phyloP scores from a whole-genome alignment of 2,329 filamentous ascomycete species.

The Exophiala oligosperma region DNA sequence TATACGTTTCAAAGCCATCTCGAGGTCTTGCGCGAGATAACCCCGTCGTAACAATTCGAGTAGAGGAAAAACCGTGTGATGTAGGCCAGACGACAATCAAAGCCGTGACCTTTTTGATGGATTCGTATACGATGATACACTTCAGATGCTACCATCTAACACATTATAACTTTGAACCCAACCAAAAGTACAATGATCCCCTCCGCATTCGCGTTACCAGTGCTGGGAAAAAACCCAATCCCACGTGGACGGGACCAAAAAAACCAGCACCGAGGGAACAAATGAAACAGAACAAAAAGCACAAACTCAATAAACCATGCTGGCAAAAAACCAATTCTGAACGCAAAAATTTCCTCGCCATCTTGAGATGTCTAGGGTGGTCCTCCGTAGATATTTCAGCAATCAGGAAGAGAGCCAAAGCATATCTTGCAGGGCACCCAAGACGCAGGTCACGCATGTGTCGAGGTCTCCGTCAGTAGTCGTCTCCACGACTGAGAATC shows the following conservation, averaged over 20 bases:
- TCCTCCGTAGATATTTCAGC: not conserved
- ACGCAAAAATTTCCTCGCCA: not conserved
- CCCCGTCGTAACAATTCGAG: no score
- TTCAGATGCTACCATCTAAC: no score
- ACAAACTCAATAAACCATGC: not conserved
- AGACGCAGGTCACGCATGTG: not conserved
- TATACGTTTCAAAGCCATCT: no score
- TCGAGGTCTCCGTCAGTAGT: constrained; percentile 42
- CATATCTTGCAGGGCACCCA: constrained; percentile 2
- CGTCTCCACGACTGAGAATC: constrained; percentile 53
- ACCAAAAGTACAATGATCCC: not conserved
- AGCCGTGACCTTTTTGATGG: no score
- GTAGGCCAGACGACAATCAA: no score
- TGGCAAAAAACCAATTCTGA: not conserved
- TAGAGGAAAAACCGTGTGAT: no score
- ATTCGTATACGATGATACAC: no score
- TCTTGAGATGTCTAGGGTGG: not conserved
- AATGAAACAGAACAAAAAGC: constrained; percentile 10
- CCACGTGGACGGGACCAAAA: constrained; percentile 4
- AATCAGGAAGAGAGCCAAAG: not conserved
- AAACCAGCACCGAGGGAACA: constrained; percentile 28
- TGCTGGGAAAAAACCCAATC: constrained; percentile 17
- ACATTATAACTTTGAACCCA: no score
- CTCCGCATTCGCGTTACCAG: constrained; percentile 21
- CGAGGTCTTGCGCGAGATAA: no score